phyloP scores from a whole-genome alignment of 768 basidiomycete species.

The Pholiota molesta region DNA sequence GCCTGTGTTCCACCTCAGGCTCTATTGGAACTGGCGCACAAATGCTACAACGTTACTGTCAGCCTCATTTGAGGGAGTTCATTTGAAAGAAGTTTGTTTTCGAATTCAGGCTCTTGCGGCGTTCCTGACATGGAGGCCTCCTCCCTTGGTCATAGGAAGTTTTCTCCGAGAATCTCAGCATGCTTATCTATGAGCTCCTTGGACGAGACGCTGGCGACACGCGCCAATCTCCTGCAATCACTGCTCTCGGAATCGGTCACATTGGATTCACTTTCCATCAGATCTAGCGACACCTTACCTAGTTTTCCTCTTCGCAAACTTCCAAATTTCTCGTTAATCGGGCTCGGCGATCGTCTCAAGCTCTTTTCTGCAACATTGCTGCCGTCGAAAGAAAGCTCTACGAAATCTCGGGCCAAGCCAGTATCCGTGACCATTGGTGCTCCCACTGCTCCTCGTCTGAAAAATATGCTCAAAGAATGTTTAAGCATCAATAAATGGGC shows the following conservation, averaged over 20 bases:
- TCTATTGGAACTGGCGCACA: not conserved
- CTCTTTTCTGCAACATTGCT: constrained; percentile 25
- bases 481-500: constrained; percentile 43
- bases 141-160: constrained; percentile 7
- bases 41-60: not conserved
- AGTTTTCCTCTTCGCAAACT: constrained; percentile 30
- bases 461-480: constrained; percentile 39
- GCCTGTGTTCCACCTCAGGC: not conserved
- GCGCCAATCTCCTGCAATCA: constrained; percentile 12
- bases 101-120: not conserved
- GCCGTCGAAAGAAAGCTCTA: constrained; percentile 5
- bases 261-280: constrained; percentile 34
- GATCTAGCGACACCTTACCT: constrained; percentile 28
- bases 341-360: constrained; percentile 32
- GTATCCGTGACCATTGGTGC: constrained; percentile 28
- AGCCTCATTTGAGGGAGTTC: not conserved
- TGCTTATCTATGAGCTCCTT: constrained; percentile 22
- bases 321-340: constrained; percentile 29
- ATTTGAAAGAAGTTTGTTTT: not conserved
- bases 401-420: not conserved
- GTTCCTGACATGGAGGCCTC: constrained; percentile 14
- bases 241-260: constrained; percentile 38
- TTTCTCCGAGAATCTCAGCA: constrained; percentile 8
- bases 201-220: constrained; percentile 20
- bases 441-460: constrained; percentile 42